Evolutionary conservation across 2,329 filamentous ascomycete genomes (phyloP), one percentile per base, ranked within the genome.

Genomic region (Calonectria fujianensis): DNA sequence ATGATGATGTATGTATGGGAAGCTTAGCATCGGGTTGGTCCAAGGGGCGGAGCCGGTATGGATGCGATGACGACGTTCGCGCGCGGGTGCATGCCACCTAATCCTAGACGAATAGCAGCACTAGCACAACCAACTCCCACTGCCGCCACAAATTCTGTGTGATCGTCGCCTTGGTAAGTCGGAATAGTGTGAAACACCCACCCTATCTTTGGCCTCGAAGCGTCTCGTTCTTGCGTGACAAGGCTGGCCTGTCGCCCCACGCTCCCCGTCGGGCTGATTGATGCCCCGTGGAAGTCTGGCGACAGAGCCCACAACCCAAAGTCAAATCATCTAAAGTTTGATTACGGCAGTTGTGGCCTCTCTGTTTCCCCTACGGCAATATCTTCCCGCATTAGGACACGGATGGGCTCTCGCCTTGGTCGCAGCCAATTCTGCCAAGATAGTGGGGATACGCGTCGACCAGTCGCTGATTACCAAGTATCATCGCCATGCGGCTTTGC

Each of bases 21-120:
- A 20, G 24, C 35, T 41, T 63, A 24, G 57, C 57, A 29, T 29
- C 27, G 14, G 29, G 35, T 63, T 63, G 37, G 32, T 27, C 4
- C 35, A 31, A 41, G 57, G 37, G 57, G 57, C 57, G 57, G 57
- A 63, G 57, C 35, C 37, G 32, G 20, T 37, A 63, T 63, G 57
- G 57, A 27, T 41, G 10, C 16, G 57, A 35, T 63, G 35, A 63
- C 57, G 57, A 63, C 57, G 57, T 63, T 63, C 24, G 57, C 57
- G 57, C 57, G 57, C 57, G 57, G 57, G 57, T 29, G 35, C 16
- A 29, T 31, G 57, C 4, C 27, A 24, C n/a, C 57, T 37, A 37
- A 63, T 61, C 35, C 57, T 27, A 41, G 54, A 13, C 54, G 1
- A 11, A n/a, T 1, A 61, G n/a, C n/a, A 24, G n/a, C 24, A 24